These are phyloP conservation scores for Tetracladium maxilliforme DNA, from an alignment of 2,329 filamentous ascomycete species.

Conservation along the genomic window DNA sequence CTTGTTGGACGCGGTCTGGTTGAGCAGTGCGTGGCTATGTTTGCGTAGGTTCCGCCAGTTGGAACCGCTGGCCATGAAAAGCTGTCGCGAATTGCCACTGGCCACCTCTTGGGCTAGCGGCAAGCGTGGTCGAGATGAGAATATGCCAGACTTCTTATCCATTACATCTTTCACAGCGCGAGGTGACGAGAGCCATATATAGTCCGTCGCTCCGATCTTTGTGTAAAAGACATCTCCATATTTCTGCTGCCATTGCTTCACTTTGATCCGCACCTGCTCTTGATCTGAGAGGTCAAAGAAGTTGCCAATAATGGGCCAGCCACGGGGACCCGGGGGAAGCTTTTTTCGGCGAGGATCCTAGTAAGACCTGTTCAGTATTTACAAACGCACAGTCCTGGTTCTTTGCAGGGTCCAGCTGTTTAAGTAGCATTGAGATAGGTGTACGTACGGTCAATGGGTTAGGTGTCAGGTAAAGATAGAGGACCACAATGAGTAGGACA, in stretches of 20 bases:
- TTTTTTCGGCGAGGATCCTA: conserved; percentile 10
- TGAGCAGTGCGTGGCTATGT: conserved; percentile 11
- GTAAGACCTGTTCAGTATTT: neutral
- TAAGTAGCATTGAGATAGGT: too few species aligned
- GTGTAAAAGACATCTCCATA: conserved; percentile 22
- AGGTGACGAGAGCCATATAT: conserved; percentile 19
- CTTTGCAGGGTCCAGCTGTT: too few species aligned
- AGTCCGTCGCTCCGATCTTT: conserved; percentile 18
- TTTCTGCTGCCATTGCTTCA: conserved; percentile 16
- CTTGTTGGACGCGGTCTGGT: conserved; percentile 8
- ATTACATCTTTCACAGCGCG: conserved; percentile 9
- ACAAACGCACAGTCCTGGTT: too few species aligned
- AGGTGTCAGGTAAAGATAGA: too few species aligned
- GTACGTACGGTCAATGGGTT: too few species aligned
- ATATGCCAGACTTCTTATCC: conserved; percentile 7
- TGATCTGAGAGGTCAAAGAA: conserved; percentile 18
- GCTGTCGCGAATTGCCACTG: conserved; percentile 8
- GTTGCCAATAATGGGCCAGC: conserved; percentile 22
- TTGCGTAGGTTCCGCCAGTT: conserved; percentile 13
- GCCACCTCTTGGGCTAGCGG: conserved; percentile 19
- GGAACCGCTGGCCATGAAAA: conserved; percentile 13
- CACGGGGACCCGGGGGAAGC: conserved; percentile 20
- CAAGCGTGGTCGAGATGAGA: conserved; percentile 8
- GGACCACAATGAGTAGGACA: too few species aligned
- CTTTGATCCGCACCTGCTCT: conserved; percentile 13